Evolutionary conservation across 2,329 filamentous ascomycete species (phyloP).

Genomic region (Bipolaris bicolor): DNA sequence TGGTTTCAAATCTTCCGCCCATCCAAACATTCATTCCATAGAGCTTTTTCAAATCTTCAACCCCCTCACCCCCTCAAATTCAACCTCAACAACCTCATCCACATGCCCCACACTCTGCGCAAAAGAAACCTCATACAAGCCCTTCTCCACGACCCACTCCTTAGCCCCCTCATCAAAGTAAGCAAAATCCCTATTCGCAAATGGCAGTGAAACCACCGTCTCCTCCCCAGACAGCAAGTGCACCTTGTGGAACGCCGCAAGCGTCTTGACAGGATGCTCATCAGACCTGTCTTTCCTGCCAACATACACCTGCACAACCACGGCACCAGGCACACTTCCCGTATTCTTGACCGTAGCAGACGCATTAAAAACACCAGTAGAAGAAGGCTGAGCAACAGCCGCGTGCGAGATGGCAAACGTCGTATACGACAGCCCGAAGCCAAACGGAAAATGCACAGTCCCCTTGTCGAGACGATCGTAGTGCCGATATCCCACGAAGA

Average conservation of each 20-base stretch:
- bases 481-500: slow-evolving; percentile 62
- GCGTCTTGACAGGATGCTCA: slow-evolving; percentile 67
- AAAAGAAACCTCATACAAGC: slow-evolving; percentile 42
- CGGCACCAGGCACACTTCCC: slow-evolving; percentile 55
- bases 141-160: slow-evolving; percentile 40
- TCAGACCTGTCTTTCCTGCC: slow-evolving; percentile 51
- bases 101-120: slow-evolving; percentile 38
- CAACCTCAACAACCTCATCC: slow-evolving; percentile 31
- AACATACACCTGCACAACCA: slow-evolving; percentile 65
- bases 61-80: slow-evolving; percentile 27
- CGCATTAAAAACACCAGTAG: slow-evolving; percentile 30
- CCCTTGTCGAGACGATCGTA: slow-evolving; percentile 66
- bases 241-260: slow-evolving; percentile 71
- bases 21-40: not conserved
- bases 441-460: slow-evolving; percentile 52
- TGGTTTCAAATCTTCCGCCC: not conserved
- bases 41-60: slow-evolving; percentile 22
- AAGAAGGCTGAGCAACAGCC: slow-evolving; percentile 67
- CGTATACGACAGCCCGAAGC: slow-evolving; percentile 50
- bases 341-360: slow-evolving; percentile 59
- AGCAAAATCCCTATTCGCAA: slow-evolving; percentile 37
- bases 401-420: slow-evolving; percentile 54
- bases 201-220: slow-evolving; percentile 60
- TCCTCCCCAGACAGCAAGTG: slow-evolving; percentile 63
- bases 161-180: slow-evolving; percentile 39